Evolutionary conservation across 164 flowering plant species (phyloP).

Genomic region (Echeveria elegans): DNA sequence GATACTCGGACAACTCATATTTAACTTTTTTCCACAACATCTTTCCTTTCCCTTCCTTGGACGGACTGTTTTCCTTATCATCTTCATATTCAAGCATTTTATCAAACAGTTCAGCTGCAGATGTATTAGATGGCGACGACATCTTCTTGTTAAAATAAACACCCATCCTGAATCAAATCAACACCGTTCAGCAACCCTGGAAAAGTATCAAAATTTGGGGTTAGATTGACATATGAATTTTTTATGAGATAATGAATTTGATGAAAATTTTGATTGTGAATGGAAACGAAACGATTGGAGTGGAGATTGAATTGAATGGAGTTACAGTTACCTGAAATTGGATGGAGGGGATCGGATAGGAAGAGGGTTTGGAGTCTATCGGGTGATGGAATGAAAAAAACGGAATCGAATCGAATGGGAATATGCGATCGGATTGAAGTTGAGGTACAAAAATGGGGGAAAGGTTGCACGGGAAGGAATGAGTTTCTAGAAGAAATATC

Average conservation of each 20-base stretch:
- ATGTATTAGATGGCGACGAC: constrained; percentile 16
- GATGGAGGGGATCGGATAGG: too few species aligned
- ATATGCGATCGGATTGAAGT: background rate
- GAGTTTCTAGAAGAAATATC: background rate
- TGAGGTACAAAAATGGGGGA: background rate
- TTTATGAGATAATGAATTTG: background rate
- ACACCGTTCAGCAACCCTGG: background rate
- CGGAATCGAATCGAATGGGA: background rate
- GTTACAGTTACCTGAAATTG: too few species aligned
- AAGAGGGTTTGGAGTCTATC: background rate
- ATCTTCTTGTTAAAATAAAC: background rate
- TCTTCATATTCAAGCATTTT: constrained; percentile 9
- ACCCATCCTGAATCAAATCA: background rate
- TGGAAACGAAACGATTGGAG: background rate
- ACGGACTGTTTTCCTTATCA: constrained; percentile 6
- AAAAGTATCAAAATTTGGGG: background rate
- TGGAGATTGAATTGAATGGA: background rate
- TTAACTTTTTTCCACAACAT: constrained; percentile 82
- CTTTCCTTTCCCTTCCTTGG: constrained; percentile 64
- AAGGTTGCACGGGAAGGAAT: background rate
- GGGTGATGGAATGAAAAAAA: too few species aligned
- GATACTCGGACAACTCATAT: constrained; percentile 87
- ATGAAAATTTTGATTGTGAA: background rate
- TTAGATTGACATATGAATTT: background rate
- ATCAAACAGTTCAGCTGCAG: constrained; percentile 21